Conservation (phyloP, 345 rosid species). For the Aegle marmelos region DNA sequence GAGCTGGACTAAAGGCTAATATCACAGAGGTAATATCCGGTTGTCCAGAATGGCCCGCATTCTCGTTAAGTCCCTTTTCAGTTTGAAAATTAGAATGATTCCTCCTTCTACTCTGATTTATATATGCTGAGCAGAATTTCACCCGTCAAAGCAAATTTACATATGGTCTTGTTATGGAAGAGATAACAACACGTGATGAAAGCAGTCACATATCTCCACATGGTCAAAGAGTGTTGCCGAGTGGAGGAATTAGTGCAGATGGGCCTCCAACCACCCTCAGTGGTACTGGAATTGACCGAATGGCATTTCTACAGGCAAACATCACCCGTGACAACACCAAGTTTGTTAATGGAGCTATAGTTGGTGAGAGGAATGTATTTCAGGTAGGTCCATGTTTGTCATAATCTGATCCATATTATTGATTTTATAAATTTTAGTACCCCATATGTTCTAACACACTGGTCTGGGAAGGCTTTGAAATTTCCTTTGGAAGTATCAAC, state of each 20-base stretch:
- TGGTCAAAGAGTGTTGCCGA: slow-evolving; percentile 93
- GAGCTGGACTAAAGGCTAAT: slow-evolving; percentile 91
- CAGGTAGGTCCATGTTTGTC: slow-evolving; percentile 56
- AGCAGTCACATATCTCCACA: slow-evolving; percentile 83
- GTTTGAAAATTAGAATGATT: slow-evolving; percentile 2
- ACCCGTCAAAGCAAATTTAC: slow-evolving; percentile 97
- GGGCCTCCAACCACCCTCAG: slow-evolving; percentile 99
- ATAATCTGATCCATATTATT: neutral
- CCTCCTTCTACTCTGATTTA: slow-evolving; percentile 11
- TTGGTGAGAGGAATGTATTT: slow-evolving; percentile 93
- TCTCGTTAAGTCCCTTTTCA: neutral
- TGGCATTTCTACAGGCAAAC: slow-evolving; percentile 92
- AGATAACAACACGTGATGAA: slow-evolving; percentile 96
- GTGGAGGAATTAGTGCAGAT: slow-evolving; percentile 98
- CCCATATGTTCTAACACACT: slow-evolving; percentile 1
- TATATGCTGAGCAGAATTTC: slow-evolving; percentile 62
- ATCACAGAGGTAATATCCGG: slow-evolving; percentile 76
- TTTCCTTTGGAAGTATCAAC: neutral
- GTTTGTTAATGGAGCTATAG: slow-evolving; percentile 92
- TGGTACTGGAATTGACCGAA: slow-evolving; percentile 88
- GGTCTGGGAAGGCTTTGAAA: neutral
- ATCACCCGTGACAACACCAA: slow-evolving; percentile 97
- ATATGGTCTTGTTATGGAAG: slow-evolving; percentile 97
- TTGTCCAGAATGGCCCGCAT: slow-evolving; percentile 2
- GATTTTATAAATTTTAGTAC: neutral